Conservation (phyloP, 176 grass and related monocot genomes). For the Aegilops tauschii region DNA sequence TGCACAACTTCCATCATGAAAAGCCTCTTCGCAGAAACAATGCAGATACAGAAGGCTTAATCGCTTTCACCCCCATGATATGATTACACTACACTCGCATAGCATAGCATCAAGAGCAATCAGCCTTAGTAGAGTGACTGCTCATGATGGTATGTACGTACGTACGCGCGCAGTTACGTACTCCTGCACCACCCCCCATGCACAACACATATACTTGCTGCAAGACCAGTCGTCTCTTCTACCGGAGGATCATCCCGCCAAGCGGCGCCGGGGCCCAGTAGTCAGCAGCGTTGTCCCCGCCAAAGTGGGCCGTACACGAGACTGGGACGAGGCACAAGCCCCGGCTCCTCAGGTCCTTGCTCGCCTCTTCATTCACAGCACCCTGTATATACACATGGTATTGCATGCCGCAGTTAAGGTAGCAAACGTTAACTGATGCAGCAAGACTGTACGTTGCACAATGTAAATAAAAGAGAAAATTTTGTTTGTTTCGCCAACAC, state of each 20-base stretch:
- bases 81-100: constrained; percentile 24
- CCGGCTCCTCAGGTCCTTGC: constrained; percentile 70
- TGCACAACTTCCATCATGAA: constrained; percentile 23
- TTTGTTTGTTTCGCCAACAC: background rate
- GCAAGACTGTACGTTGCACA: background rate
- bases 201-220: constrained; percentile 20
- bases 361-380: constrained; percentile 32
- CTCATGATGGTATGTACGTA: constrained; percentile 95
- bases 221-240: background rate
- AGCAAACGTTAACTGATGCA: background rate
- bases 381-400: constrained; percentile 19
- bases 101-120: constrained; percentile 96
- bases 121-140: constrained; percentile 90
- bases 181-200: constrained; percentile 19
- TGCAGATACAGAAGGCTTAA: constrained; percentile 35
- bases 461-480: background rate
- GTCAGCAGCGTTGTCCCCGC: constrained; percentile 65
- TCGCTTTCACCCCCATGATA: constrained; percentile 24
- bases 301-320: constrained; percentile 80
- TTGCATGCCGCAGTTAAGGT: background rate
- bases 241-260: constrained; percentile 50
- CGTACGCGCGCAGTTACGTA: background rate
- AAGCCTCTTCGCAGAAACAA: constrained; percentile 34
- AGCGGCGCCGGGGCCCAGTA: constrained; percentile 60
- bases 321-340: constrained; percentile 92